phyloP scores from a whole-genome alignment of 495 filamentous ascomycete genomes.

The Penicillium paradoxum region DNA sequence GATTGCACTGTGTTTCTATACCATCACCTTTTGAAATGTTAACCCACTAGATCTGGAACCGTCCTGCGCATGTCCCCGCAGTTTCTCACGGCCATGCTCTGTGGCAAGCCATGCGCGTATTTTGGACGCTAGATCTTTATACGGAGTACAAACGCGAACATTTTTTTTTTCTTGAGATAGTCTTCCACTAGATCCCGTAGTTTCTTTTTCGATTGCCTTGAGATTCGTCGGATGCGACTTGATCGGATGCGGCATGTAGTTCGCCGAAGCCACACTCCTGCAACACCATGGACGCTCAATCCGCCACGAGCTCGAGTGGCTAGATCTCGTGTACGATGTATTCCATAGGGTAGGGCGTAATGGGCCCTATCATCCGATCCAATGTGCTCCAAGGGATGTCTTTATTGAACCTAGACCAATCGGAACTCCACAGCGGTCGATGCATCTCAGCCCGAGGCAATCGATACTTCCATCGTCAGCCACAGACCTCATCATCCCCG shows the following conservation, averaged over 20 bases:
- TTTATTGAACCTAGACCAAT: not conserved
- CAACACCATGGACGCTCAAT: not conserved
- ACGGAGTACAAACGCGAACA: too few species aligned
- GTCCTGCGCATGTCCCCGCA: conserved; percentile 1
- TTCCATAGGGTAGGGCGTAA: too few species aligned
- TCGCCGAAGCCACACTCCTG: not conserved
- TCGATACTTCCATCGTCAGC: not conserved
- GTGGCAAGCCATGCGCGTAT: conserved; percentile 6
- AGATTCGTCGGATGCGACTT: not conserved
- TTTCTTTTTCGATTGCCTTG: not conserved
- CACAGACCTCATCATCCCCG: not conserved
- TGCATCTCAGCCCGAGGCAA: conserved; percentile 1
- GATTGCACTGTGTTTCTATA: conserved; percentile 24
- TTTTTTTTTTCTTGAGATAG: too few species aligned
- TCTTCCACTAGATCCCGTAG: not conserved
- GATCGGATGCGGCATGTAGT: not conserved
- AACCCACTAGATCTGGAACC: conserved; percentile 11
- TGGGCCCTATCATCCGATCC: not conserved
- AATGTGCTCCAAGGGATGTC: not conserved
- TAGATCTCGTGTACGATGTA: not conserved
- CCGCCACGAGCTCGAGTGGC: not conserved
- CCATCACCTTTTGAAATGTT: conserved; percentile 18
- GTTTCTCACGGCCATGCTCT: conserved; percentile 4
- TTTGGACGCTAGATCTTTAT: conserved; percentile 1
- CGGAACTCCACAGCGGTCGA: not conserved